Evolutionary conservation across 495 filamentous ascomycete species (phyloP), one percentile per base, ranked within the genome.

Genomic region (Aspergillus sclerotioniger): DNA sequence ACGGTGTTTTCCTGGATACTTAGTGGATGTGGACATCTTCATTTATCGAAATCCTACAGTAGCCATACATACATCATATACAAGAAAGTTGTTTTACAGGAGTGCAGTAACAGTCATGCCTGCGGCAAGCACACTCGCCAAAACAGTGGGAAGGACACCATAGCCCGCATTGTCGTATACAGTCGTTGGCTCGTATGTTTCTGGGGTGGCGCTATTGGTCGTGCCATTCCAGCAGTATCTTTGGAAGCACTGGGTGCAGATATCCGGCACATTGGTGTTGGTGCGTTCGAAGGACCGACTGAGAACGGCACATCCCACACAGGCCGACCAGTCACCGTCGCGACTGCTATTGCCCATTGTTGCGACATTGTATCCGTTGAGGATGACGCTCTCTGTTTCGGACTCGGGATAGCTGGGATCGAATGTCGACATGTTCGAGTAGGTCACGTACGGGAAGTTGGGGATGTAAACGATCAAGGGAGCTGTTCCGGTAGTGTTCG

Each of bases 401-500:
- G 64, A 74, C 62, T 82, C 71, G 12, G 82, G 77, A 75, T 90
- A 92, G 4, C 63, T 62, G 3, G 83, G 75, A 37, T 82, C 70
- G 67, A 87, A 90, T 31, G 94, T 97, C 3, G 85, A 85, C 3
- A 86, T 72, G 73, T 97, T 97, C 63, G 82, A 87, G 44, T 78
- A 62, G 60, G 78, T 80, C 37, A 81, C 83, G 73, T 94, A 96
- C 0, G 93, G 93, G 13, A 81, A 73, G 70, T 96, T 96, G 51
- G 93, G 89, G n/a, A 98, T 62, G 72, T 97, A 98, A 58, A 98
- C 89, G 59, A 98, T 71, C 32, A 97, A 63, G 0, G 93, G 93
- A 0, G 87, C 74, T 7, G 67, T 59, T 4, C 68, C 69, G 33
- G 70, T 70, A 4, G 61, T 60, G 71, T 96, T 95, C 56, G 75